Evolutionary conservation across 805 yeast genomes (phyloP).

Genomic region (Metschnikowia continentalis): DNA sequence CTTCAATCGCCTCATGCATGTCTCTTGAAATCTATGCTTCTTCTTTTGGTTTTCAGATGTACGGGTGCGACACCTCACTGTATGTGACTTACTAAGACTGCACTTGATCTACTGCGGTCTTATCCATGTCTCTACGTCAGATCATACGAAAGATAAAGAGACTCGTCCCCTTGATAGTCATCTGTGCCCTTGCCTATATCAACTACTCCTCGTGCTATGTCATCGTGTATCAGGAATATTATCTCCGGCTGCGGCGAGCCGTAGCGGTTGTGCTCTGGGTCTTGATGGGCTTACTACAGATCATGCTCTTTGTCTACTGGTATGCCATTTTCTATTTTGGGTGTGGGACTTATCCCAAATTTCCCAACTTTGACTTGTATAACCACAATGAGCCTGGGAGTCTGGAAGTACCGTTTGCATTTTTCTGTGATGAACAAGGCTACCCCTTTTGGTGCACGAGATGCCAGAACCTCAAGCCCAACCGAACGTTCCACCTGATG

Average conservation of each 20-base stretch:
- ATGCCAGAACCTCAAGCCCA: slow-evolving; percentile 62
- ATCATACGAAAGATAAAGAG: background rate
- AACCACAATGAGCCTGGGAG: slow-evolving; percentile 16
- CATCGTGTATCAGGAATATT: slow-evolving; percentile 13
- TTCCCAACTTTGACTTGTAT: slow-evolving; percentile 34
- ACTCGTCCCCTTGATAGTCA: slow-evolving; percentile 8
- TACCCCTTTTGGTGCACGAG: slow-evolving; percentile 70
- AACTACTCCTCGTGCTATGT: slow-evolving; percentile 14
- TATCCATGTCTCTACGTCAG: background rate
- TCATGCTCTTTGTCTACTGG: slow-evolving; percentile 37
- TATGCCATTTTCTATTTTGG: slow-evolving; percentile 43
- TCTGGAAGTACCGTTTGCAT: slow-evolving; percentile 50
- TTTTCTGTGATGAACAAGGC: slow-evolving; percentile 69
- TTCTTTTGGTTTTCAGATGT: background rate
- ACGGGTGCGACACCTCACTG: background rate
- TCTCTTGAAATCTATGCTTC: background rate
- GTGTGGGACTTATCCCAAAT: slow-evolving; percentile 48
- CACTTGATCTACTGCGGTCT: background rate
- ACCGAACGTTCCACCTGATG: slow-evolving; percentile 68
- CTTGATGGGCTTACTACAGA: slow-evolving; percentile 8
- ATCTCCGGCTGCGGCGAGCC: slow-evolving; percentile 5
- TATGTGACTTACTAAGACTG: background rate
- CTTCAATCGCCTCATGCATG: background rate
- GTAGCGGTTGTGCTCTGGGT: slow-evolving; percentile 16
- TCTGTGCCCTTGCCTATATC: slow-evolving; percentile 8